Percentiles rank a stretch among this genome's conserved stretches.
Conservation (phyloP, 2,329 filamentous ascomycete species). For the Chaetomium sp. region DNA sequence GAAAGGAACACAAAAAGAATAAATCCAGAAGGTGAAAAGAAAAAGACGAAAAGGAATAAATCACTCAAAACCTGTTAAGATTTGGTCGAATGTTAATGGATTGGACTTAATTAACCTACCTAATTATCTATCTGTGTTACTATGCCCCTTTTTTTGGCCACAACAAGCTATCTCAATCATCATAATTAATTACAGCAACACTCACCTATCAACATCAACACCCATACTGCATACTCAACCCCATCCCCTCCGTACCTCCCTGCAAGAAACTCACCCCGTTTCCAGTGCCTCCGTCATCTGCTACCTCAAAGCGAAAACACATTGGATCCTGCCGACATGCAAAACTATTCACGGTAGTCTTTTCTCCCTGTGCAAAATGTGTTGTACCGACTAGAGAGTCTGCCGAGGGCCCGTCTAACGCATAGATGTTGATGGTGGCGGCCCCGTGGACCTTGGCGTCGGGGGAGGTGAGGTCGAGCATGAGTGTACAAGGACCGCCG, state of each 20-base stretch:
- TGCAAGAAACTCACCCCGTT: slow-evolving; percentile 3
- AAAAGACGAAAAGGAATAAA: too few relatives aligned
- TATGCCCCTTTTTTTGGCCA: too few relatives aligned
- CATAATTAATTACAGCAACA: too few relatives aligned
- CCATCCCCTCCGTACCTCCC: slow-evolving; percentile 5
- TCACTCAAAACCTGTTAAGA: too few relatives aligned
- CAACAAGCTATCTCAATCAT: too few relatives aligned
- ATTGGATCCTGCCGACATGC: slow-evolving; percentile 14
- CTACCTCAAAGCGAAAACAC: slow-evolving; percentile 14
- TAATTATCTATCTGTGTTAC: too few relatives aligned
- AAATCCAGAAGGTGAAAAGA: too few relatives aligned
- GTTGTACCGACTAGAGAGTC: slow-evolving; percentile 13
- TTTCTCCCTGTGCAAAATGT: not conserved
- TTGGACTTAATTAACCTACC: too few relatives aligned
- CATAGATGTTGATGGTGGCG: slow-evolving; percentile 14
- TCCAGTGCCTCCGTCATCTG: not conserved
- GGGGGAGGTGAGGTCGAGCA: not conserved
- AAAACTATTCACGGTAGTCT: slow-evolving; percentile 12
- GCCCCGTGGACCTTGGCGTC: not conserved
- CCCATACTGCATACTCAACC: slow-evolving; percentile 8
- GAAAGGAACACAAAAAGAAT: too few relatives aligned
- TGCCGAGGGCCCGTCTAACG: slow-evolving; percentile 11
- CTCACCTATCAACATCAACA: not conserved
- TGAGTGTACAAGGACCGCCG: not conserved
- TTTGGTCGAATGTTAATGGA: too few relatives aligned